Percentiles rank a stretch among this genome's conserved stretches.
These are phyloP conservation scores for Linnemannia zychae DNA, from an alignment of 192 early-diverging fungal species.

Conservation along the genomic window DNA sequence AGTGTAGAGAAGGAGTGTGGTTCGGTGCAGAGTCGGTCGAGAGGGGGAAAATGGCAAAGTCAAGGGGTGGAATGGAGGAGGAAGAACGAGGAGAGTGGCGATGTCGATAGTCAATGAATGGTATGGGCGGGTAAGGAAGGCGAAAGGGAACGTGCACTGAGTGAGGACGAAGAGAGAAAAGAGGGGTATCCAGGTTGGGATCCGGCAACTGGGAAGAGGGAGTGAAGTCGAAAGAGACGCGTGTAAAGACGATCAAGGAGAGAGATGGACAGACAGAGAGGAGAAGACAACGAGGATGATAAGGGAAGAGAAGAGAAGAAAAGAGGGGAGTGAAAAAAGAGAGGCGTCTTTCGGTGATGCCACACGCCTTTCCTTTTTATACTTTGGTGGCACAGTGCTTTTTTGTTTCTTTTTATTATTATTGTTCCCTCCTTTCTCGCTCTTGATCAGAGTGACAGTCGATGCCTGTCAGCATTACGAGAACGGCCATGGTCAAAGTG, in stretches of 20 bases:
- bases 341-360: too few species aligned
- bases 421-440: too few species aligned
- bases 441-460: too few species aligned
- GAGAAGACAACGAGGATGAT: too few species aligned
- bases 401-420: too few species aligned
- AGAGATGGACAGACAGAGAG: too few species aligned
- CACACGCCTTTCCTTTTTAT: not conserved
- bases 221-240: too few species aligned
- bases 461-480: too few species aligned
- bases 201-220: conserved; percentile 4
- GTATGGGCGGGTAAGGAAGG: not conserved
- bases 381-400: not conserved
- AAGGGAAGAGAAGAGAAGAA: not conserved
- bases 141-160: not conserved
- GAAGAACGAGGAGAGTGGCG: too few species aligned
- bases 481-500: too few species aligned
- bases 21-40: not conserved
- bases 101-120: not conserved
- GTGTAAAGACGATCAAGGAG: not conserved
- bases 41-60: not conserved
- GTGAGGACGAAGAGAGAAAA: not conserved
- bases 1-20: not conserved
- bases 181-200: conserved; percentile 4
- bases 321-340: not conserved
- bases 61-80: too few species aligned